Evolutionary conservation across 352 stramenopile genomes (phyloP), one percentile per base, ranked within the genome.

Genomic region (Phytophthora kernoviae): DNA sequence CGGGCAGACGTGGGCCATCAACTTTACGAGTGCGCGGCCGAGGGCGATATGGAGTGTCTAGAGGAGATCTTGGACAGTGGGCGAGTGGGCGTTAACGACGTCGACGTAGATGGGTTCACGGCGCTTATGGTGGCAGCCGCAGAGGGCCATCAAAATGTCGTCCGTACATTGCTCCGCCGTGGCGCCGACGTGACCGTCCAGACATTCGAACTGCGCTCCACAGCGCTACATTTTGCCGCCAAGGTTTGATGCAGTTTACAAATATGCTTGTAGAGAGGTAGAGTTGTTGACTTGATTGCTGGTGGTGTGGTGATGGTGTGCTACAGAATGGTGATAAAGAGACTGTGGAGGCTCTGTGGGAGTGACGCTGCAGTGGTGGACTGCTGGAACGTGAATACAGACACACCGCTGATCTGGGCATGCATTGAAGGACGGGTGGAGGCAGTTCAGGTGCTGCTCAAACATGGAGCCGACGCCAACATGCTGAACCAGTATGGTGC

Each of bases 51-150:
- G 12, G 59, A 76, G 53, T 85, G 71, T 45, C 68, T 94, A 0
- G 69, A 79, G 32, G 68, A 79, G 40, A 82, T 92, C 43, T 53
- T 90, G 47, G 83, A 93, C 37, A 76, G 77, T 22, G 64, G 73
- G 42, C 70, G 70, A 44, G 81, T 90, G 21, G 61, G 67, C 27
- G 58, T 91, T 36, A 77, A 94, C 54, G 81, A 87, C 49, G 73
- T 90, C 49, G 85, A 94, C 67, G 83, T 91, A 21, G 85, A 94
- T 50, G 85, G 85, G 52, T 94, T 94, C 66, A 90, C 85, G 26
- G 85, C 85, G 46, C 73, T 94, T 40, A 92, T 94, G 85, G 87
- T 94, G 46, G 83, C 85, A 5, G 74, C 83, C 2, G 85, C 85
- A 9, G 85, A 94, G 58, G 85, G 83, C 40, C 83, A 91, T 51